These are phyloP conservation scores for Wickerhamomyces sp. DNA, from an alignment of 1,139 yeast species.

Conservation along the genomic window DNA sequence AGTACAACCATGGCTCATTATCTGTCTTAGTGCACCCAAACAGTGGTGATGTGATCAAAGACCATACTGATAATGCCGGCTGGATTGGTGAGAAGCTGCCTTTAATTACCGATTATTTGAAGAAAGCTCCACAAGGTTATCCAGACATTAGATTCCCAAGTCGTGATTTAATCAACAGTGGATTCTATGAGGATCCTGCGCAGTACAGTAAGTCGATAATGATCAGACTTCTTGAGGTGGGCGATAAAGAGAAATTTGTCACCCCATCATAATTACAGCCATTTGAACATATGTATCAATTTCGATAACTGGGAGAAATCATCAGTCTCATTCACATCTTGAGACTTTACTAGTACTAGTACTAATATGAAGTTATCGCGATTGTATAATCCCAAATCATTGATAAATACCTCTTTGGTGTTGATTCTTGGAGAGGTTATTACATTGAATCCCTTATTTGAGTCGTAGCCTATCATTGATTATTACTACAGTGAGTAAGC, in stretches of 20 bases:
- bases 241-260: too few species aligned
- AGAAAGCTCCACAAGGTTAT: neutral
- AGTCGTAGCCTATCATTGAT: constrained; percentile 48
- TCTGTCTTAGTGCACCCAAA: constrained; percentile 54
- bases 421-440: constrained; percentile 42
- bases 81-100: constrained; percentile 45
- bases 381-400: constrained; percentile 29
- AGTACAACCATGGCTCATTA: constrained; percentile 45
- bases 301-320: too few species aligned
- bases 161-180: neutral
- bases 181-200: too few species aligned
- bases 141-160: neutral
- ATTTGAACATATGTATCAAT: too few species aligned
- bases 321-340: neutral
- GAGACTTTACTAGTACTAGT: constrained; percentile 9
- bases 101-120: constrained; percentile 16
- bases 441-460: constrained; percentile 38
- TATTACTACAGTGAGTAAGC: constrained; percentile 5
- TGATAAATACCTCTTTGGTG: constrained; percentile 25
- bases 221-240: constrained; percentile 11
- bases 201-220: constrained; percentile 7
- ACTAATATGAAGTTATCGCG: constrained; percentile 17
- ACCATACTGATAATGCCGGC: constrained; percentile 49
- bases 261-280: too few species aligned
- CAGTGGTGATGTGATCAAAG: constrained; percentile 35